Evolutionary conservation across 1,284 basidiomycete species (phyloP).

Genomic region (Tilletia walkeri): DNA sequence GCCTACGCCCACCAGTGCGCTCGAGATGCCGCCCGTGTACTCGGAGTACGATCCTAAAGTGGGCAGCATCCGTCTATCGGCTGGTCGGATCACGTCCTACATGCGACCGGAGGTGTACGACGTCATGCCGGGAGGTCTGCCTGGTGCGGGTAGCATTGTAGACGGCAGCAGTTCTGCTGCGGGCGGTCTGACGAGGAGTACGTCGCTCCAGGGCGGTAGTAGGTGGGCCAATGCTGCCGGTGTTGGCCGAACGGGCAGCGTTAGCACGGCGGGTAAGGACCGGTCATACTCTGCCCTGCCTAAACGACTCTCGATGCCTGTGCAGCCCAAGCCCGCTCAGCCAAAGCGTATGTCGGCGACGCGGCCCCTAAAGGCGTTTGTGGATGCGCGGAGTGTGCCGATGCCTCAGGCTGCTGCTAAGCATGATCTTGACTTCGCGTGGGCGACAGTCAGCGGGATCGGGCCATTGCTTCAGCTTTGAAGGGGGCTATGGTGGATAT

Average conservation of each 20-base stretch:
- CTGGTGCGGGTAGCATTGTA: not conserved
- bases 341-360: conserved; percentile 7
- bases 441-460: conserved; percentile 7
- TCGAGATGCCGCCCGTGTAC: conserved; percentile 45
- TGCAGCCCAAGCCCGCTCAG: not conserved
- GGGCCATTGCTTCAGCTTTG: conserved; percentile 14
- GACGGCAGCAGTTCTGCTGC: not conserved
- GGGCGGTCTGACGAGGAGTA: conserved; percentile 7
- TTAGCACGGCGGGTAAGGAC: not conserved
- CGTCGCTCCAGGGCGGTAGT: not conserved
- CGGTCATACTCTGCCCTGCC: not conserved
- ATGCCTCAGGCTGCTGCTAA: not conserved
- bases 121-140: conserved; percentile 6
- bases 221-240: not conserved
- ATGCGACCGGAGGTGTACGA: conserved; percentile 7
- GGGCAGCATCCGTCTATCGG: conserved; percentile 2
- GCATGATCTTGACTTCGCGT: conserved; percentile 6
- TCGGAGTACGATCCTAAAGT: conserved; percentile 22
- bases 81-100: not conserved
- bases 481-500: not conserved
- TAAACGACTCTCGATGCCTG: conserved; percentile 7
- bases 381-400: not conserved
- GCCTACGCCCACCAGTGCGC: conserved; percentile 31
- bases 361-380: conserved; percentile 15
- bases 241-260: not conserved